Base-by-base conservation (phyloP, 1,139 yeast species). In the Debaryomycetaceae sp. region DNA sequence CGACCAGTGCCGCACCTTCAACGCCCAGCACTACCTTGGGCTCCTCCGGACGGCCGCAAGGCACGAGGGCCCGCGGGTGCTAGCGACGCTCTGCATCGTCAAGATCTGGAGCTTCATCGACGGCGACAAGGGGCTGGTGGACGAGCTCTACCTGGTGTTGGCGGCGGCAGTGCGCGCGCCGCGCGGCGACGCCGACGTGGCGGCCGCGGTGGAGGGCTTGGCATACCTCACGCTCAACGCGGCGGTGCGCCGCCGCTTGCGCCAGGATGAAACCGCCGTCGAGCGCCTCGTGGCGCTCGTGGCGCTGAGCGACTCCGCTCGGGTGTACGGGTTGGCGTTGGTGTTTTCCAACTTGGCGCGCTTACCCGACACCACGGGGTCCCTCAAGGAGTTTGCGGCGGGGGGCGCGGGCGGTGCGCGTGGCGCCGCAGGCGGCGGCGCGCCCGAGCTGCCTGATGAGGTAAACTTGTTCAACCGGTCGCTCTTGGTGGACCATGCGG, bases 81-180 rank as follows among this genome's bases (percentile, higher is more conserved):
- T 65, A 13, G 52, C 72, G 0, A 48, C 60, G 2, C 46, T 69
- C 26, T 55, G 57, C 18, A 40, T 65, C 5, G 47, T 65, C 6
- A 71, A 71, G 41, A 32, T 65, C n/a, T 71, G 75, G 76, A 63
- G 57, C 37, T 51, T 56, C 34, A 46, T 69, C 2, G 46, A 49
- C 22, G 40, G 49, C 23, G 58, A 59, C 28, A 43, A 52, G 43
- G 58, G 5, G 41, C 45, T 50, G 1, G 36, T 58, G 14, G 41
- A 44, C 4, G 39, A 45, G 10, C 31, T 65, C 13, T 46, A 45
- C 10, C 44, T 48, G 11, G 40, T 44, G 3, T 29, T 51, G 9
- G 34, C 50, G 2, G 31, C 42, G 2, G 48, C 50, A 30, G 29
- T 59, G 9, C 28, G 27, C 7, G n/a, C 18, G 4, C 17, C 18